phyloP scores from a whole-genome alignment of 169 alveolate species.

The Cryptosporidium meleagridis region DNA sequence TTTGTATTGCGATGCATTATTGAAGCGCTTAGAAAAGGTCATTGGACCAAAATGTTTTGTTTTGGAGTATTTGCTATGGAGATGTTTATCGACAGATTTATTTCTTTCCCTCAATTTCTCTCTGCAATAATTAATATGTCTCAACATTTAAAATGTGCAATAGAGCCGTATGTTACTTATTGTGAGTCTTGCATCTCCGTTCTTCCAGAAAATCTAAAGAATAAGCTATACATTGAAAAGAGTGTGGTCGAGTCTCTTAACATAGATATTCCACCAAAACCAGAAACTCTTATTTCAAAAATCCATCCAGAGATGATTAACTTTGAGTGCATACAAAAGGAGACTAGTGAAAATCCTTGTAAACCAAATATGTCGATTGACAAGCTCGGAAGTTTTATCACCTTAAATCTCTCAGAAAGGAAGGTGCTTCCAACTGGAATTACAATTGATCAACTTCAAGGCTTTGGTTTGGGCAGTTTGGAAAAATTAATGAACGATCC shows the following conservation, averaged over 20 bases:
- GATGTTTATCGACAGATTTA: slow-evolving; percentile 67
- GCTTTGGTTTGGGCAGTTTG: slow-evolving; percentile 80
- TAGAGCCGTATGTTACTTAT: slow-evolving; percentile 26
- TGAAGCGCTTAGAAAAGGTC: slow-evolving; percentile 79
- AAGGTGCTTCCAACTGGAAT: slow-evolving; percentile 37
- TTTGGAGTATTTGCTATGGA: slow-evolving; percentile 82
- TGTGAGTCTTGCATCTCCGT: slow-evolving; percentile 43
- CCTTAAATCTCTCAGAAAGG: slow-evolving; percentile 10
- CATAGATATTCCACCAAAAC: neutral
- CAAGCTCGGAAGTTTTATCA: slow-evolving; percentile 16
- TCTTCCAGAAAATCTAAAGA: slow-evolving; percentile 38
- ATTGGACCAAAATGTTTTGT: slow-evolving; percentile 77
- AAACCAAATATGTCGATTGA: neutral
- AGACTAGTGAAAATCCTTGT: neutral
- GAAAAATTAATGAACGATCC: slow-evolving; percentile 79
- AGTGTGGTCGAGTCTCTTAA: neutral
- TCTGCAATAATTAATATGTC: slow-evolving; percentile 71
- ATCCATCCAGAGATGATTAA: slow-evolving; percentile 33
- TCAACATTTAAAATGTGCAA: slow-evolving; percentile 31
- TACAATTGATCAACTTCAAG: slow-evolving; percentile 77
- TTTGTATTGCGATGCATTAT: slow-evolving; percentile 80
- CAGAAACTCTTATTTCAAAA: slow-evolving; percentile 14
- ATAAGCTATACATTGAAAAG: slow-evolving; percentile 31
- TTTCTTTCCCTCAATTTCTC: slow-evolving; percentile 74
- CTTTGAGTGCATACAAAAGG: neutral